Evolutionary conservation across 768 basidiomycete species (phyloP).

Genomic region (Rhodosporidiobolus sp.): DNA sequence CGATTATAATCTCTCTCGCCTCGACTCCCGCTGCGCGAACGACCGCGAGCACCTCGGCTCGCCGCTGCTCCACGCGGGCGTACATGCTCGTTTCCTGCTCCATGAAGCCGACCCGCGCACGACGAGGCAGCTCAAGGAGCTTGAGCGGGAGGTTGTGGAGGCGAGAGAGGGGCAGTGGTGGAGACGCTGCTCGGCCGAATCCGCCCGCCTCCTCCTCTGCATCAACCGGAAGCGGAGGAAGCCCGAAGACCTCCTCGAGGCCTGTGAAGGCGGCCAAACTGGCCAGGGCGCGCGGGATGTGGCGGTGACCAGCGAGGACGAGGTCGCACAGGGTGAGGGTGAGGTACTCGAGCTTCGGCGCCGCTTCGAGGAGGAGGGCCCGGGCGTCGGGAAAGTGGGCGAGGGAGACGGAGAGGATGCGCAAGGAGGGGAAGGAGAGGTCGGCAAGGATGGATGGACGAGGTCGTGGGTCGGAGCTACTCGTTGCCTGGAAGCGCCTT

Average conservation of each 20-base stretch:
- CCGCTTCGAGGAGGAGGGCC: neutral
- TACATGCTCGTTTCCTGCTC: neutral
- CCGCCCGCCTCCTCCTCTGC: conserved; percentile 46
- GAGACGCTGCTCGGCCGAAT: neutral
- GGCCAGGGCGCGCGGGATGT: conserved; percentile 59
- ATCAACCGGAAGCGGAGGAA: conserved; percentile 35
- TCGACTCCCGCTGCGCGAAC: neutral
- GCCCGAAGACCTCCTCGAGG: too few species aligned
- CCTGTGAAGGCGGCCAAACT: too few species aligned
- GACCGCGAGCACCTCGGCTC: neutral
- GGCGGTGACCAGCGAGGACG: conserved; percentile 70
- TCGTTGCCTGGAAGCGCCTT: neutral
- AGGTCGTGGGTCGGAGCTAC: conserved; percentile 46
- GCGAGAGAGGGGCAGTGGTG: too few species aligned
- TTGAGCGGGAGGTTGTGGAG: neutral
- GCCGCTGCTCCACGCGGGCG: neutral
- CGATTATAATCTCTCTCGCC: neutral
- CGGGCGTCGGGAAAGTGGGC: neutral
- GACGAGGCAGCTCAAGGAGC: neutral
- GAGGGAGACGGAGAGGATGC: conserved; percentile 1
- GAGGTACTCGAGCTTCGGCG: conserved; percentile 63
- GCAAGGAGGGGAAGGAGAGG: conserved; percentile 43
- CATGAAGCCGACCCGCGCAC: too few species aligned
- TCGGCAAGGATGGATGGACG: conserved; percentile 64
- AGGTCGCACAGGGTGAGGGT: conserved; percentile 94